phyloP scores from a whole-genome alignment of 805 yeast genomes.

The Yarrowia keelungensis region DNA sequence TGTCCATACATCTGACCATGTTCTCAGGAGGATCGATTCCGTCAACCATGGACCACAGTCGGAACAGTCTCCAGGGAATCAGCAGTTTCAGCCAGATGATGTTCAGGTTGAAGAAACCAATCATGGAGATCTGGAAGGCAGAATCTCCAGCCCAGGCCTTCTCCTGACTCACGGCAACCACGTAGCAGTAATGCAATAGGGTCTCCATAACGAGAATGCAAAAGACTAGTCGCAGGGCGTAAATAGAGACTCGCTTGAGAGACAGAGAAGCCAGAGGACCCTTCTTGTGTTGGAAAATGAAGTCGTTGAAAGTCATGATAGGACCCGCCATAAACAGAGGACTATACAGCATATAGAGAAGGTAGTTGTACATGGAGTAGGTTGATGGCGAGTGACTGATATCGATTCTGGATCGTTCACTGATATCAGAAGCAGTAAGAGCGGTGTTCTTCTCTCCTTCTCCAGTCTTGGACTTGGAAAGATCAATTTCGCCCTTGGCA shows the following conservation, averaged over 20 bases:
- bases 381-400: conserved; percentile 49
- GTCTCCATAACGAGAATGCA: conserved; percentile 90
- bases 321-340: conserved; percentile 98
- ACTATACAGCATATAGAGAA: conserved; percentile 80
- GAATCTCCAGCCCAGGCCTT: conserved; percentile 89
- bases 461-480: conserved; percentile 18
- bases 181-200: conserved; percentile 84
- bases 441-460: conserved; percentile 37
- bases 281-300: conserved; percentile 65
- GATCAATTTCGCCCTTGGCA: conserved; percentile 24
- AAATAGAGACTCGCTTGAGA: conserved; percentile 59
- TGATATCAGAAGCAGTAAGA: conserved; percentile 39
- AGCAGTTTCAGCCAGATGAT: conserved; percentile 91
- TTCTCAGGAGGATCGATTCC: conserved; percentile 97
- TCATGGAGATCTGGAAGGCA: conserved; percentile 93
- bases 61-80: conserved; percentile 94
- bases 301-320: conserved; percentile 89
- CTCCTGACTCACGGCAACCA: conserved; percentile 88
- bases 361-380: conserved; percentile 71
- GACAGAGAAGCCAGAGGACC: conserved; percentile 66
- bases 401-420: conserved; percentile 48
- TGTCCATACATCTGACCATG: conserved; percentile 94
- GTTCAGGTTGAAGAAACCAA: conserved; percentile 87
- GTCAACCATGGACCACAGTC: conserved; percentile 92
- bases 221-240: conserved; percentile 70